Conservation (phyloP, 2,329 filamentous ascomycete genomes). For the Dothideomycetes sp. region DNA sequence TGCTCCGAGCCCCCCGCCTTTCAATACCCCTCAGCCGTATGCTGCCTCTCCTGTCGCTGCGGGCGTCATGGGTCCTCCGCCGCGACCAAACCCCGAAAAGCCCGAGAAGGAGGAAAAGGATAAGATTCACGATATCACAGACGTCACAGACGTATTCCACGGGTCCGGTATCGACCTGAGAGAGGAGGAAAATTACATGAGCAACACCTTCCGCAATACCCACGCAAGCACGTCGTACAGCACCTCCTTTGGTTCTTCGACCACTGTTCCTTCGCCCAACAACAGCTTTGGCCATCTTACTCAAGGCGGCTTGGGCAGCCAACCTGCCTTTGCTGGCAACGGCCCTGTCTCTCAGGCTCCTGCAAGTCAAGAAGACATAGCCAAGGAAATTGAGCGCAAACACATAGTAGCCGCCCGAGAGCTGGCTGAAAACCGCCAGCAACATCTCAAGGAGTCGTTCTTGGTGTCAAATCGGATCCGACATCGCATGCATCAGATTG, state of each 20-base stretch:
- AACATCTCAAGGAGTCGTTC: conserved; percentile 66
- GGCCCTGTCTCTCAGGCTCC: conserved; percentile 40
- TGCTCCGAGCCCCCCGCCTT: conserved; percentile 20
- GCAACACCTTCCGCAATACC: conserved; percentile 44
- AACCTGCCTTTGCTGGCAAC: conserved; percentile 27
- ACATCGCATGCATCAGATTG: conserved; percentile 44
- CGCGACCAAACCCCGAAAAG: conserved; percentile 40
- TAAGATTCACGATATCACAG: conserved; percentile 51
- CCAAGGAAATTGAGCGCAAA: conserved; percentile 53
- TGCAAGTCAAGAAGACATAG: conserved; percentile 53
- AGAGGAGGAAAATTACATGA: conserved; percentile 74
- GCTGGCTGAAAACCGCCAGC: conserved; percentile 49
- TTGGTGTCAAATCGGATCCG: conserved; percentile 50
- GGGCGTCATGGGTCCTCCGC: conserved; percentile 52
- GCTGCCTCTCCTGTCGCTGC: conserved; percentile 16
- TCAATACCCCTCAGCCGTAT: conserved; percentile 45
- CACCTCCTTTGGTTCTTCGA: conserved; percentile 22
- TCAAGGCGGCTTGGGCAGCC: conserved; percentile 23
- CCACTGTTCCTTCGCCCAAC: conserved; percentile 23
- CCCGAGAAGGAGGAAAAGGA: conserved; percentile 46
- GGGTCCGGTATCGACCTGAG: conserved; percentile 79
- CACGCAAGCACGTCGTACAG: conserved; percentile 14
- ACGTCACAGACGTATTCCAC: conserved; percentile 72
- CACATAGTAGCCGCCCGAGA: conserved; percentile 56
- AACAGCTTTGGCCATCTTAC: conserved; percentile 35